Evolutionary conservation across 805 yeast species (phyloP).

Genomic region (Kodamaea sagamina): DNA sequence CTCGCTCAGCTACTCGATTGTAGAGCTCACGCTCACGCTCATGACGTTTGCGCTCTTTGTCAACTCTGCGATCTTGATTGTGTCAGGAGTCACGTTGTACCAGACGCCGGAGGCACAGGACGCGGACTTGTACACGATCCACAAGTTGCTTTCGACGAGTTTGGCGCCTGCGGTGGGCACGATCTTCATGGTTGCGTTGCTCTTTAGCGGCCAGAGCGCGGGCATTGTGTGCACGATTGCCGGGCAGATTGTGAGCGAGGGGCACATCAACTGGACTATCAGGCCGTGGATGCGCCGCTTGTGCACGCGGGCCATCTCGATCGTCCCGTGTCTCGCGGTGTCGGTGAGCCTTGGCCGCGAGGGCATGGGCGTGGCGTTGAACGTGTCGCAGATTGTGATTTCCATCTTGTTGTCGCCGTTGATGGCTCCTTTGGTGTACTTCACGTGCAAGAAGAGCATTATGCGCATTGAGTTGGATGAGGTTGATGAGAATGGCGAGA

Average conservation of each 20-base stretch:
- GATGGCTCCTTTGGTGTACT: constrained; percentile 81
- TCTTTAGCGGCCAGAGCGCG: constrained; percentile 86
- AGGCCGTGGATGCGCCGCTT: constrained; percentile 81
- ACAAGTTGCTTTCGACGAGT: constrained; percentile 57
- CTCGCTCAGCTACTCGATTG: constrained; percentile 69
- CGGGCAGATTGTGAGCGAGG: constrained; percentile 91
- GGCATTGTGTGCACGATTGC: constrained; percentile 93
- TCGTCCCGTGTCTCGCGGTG: constrained; percentile 77
- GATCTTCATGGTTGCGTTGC: constrained; percentile 78
- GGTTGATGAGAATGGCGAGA: constrained; percentile 17
- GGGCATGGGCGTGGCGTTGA: constrained; percentile 72
- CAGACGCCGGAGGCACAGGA: constrained; percentile 63
- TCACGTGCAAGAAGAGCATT: constrained; percentile 67
- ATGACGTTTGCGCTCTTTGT: constrained; percentile 83
- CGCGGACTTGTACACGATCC: constrained; percentile 82
- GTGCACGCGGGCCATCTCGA: constrained; percentile 74
- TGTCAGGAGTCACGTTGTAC: constrained; percentile 77
- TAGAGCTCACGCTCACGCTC: constrained; percentile 69
- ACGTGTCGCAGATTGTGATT: constrained; percentile 82
- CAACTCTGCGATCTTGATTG: constrained; percentile 78
- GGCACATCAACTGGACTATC: constrained; percentile 79
- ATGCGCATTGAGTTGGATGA: constrained; percentile 56
- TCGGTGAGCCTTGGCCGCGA: constrained; percentile 69
- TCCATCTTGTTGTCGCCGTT: constrained; percentile 82
- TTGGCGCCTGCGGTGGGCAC: constrained; percentile 81